Percentiles rank a stretch among this genome's conserved stretches.
phyloP scores from a whole-genome alignment of 2,329 filamentous ascomycete species.

The Trichophyton schoenleinii region DNA sequence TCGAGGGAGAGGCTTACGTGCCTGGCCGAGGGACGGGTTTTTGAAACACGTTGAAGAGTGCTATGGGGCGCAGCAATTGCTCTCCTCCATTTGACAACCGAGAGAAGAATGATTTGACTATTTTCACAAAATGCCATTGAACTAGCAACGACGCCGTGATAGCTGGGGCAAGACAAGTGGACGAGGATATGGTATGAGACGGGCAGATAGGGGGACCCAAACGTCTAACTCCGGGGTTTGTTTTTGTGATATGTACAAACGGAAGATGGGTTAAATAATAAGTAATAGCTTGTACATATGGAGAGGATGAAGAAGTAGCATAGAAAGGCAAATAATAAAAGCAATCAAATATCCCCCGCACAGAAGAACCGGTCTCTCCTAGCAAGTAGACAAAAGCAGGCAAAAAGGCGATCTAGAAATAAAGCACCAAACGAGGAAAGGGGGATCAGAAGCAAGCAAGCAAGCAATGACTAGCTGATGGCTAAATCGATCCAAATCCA shows the following conservation, averaged over 20 bases:
- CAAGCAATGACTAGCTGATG: not conserved
- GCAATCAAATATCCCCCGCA: not conserved
- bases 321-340: not conserved
- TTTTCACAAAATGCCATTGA: not conserved
- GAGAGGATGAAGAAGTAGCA: not conserved
- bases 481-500: constrained; percentile 1
- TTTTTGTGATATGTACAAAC: not conserved
- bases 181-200: not conserved
- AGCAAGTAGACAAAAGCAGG: not conserved
- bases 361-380: not conserved
- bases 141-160: not conserved
- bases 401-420: not conserved
- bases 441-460: not conserved
- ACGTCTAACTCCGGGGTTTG: not conserved
- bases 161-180: not conserved
- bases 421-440: not conserved
- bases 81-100: not conserved
- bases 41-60: not conserved
- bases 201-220: not conserved
- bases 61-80: not conserved
- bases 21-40: not conserved
- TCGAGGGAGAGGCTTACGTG: not conserved
- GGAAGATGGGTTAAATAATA: not conserved
- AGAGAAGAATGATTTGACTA: too few relatives aligned
- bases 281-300: not conserved